These are phyloP conservation scores for Coprinopsis sp. DNA, from an alignment of 768 basidiomycete genomes.

Conservation along the genomic window DNA sequence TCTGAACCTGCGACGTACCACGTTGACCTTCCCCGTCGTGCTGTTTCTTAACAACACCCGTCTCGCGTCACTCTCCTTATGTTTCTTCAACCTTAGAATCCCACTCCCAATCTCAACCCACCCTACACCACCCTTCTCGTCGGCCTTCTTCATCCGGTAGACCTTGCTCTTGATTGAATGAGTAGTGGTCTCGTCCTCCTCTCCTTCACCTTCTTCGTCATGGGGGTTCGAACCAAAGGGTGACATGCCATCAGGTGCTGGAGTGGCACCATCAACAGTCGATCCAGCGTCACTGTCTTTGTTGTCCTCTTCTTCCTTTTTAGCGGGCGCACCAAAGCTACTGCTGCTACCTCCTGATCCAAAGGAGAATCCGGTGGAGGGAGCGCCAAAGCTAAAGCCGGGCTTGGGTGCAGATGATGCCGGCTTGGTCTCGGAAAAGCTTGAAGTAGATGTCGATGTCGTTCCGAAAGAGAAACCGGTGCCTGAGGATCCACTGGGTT, in stretches of 20 bases:
- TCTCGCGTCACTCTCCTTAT: constrained; percentile 55
- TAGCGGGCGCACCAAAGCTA: not conserved
- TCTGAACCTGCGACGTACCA: constrained; percentile 49
- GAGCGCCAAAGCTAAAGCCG: constrained; percentile 4
- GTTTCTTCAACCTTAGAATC: constrained; percentile 66
- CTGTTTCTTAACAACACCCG: constrained; percentile 70
- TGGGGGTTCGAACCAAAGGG: constrained; percentile 31
- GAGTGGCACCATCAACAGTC: constrained; percentile 32
- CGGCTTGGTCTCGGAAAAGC: not conserved
- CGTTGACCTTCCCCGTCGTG: constrained; percentile 66
- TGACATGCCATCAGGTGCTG: constrained; percentile 5
- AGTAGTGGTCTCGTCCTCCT: constrained; percentile 71
- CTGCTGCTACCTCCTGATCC: constrained; percentile 7
- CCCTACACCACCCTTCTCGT: constrained; percentile 35
- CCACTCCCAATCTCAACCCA: constrained; percentile 73
- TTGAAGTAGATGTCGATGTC: constrained; percentile 2
- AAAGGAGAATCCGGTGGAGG: not conserved
- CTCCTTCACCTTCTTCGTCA: constrained; percentile 74
- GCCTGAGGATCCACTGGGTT: too few relatives aligned
- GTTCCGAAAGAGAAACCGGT: constrained; percentile 5
- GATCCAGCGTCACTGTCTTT: constrained; percentile 22
- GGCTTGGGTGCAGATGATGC: not conserved
- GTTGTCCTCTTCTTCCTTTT: constrained; percentile 16
- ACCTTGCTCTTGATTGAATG: constrained; percentile 58
- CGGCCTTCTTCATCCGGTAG: constrained; percentile 50